Conservation (phyloP, 768 basidiomycete species). For the Tricholoma matsutake region DNA sequence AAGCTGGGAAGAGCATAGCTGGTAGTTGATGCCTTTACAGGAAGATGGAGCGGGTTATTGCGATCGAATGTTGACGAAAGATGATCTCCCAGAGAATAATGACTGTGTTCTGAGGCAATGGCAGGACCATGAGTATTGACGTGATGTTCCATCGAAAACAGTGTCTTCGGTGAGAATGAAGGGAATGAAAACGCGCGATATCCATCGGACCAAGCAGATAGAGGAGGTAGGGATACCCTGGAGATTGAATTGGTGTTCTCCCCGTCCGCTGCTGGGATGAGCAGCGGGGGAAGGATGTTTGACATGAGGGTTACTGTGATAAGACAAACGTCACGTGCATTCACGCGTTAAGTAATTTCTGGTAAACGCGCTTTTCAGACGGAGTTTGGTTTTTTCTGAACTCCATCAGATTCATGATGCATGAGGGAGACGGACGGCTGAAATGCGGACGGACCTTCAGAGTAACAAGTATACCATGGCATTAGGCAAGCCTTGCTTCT, state of each 20-base stretch:
- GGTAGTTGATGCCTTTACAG: constrained; percentile 17
- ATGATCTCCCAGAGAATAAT: constrained; percentile 18
- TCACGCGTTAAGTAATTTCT: constrained; percentile 28
- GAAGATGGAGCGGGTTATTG: constrained; percentile 7
- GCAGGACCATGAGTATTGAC: constrained; percentile 34
- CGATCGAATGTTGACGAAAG: constrained; percentile 24
- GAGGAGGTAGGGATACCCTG: constrained; percentile 17
- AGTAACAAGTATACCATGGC: no score
- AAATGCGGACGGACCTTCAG: background rate
- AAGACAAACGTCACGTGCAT: constrained; percentile 42
- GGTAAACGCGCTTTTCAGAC: constrained; percentile 44
- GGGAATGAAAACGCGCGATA: constrained; percentile 28
- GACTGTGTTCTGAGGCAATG: constrained; percentile 21
- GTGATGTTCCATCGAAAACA: constrained; percentile 24
- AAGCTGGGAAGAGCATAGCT: constrained; percentile 26
- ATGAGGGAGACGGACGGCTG: background rate
- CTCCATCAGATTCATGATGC: constrained; percentile 26
- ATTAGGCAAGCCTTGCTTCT: background rate
- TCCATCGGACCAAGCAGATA: constrained; percentile 16
- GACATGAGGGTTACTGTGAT: constrained; percentile 47
- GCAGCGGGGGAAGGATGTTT: constrained; percentile 26
- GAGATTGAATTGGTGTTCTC: constrained; percentile 18
- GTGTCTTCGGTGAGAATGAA: constrained; percentile 36
- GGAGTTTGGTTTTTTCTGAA: constrained; percentile 27
- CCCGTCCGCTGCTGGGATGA: constrained; percentile 19